Percentiles rank a stretch among this genome's conserved stretches.
Conservation (phyloP, 78 protist genomes). For the Planoprotostelium fungivorum region DNA sequence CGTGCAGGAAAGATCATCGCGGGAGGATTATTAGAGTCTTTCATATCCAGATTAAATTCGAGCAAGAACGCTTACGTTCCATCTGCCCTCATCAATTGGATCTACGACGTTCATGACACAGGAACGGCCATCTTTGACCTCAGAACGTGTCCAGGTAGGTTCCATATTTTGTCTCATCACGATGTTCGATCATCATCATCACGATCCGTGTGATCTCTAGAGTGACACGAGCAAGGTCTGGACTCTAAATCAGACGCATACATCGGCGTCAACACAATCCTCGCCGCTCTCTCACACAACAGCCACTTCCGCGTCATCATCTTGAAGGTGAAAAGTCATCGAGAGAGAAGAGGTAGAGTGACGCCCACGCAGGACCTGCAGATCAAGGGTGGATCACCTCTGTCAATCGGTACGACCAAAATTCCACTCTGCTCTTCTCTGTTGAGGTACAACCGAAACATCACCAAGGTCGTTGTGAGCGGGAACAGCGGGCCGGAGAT, state of each 20-base stretch:
- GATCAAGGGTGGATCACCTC: not conserved
- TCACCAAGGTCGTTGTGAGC: not conserved
- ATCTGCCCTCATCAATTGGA: not conserved
- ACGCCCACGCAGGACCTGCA: not conserved
- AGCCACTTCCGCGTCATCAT: not conserved
- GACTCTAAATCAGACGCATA: not conserved
- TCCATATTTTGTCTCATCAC: too few relatives aligned
- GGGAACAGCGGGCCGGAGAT: not conserved
- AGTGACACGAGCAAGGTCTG: not conserved
- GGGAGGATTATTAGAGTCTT: not conserved
- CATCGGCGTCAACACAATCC: not conserved
- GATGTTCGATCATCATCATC: not conserved
- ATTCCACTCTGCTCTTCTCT: not conserved
- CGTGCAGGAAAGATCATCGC: not conserved
- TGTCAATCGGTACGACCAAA: not conserved
- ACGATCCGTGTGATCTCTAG: not conserved
- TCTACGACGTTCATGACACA: not conserved
- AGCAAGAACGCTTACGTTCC: not conserved
- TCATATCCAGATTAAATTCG: not conserved
- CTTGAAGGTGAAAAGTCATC: not conserved
- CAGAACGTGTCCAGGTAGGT: not conserved
- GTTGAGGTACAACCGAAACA: not conserved
- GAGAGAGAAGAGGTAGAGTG: not conserved
- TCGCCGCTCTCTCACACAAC: not conserved
- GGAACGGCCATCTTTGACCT: not conserved